Evolutionary conservation across 257 asterid genomes (phyloP).

Genomic region (Rhazya stricta): DNA sequence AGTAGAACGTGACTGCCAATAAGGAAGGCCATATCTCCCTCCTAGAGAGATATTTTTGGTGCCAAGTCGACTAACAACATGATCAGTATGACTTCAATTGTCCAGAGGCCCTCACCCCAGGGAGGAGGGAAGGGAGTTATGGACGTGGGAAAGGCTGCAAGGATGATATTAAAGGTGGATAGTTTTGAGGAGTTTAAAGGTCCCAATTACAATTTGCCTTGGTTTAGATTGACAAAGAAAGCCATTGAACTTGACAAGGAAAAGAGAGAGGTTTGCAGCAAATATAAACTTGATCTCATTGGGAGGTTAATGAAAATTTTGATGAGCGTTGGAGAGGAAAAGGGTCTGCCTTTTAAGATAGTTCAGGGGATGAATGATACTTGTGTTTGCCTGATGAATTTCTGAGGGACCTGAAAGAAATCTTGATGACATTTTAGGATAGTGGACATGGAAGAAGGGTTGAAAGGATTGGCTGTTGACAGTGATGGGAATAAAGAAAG

Average conservation of each 20-base stretch:
- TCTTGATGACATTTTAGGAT: constrained; percentile 39
- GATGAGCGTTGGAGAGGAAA: constrained; percentile 54
- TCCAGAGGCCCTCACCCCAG: neutral
- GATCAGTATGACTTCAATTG: neutral
- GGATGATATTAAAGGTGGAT: neutral
- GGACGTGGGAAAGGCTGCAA: neutral
- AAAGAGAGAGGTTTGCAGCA: constrained; percentile 50
- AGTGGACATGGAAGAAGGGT: constrained; percentile 66
- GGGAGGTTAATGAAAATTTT: constrained; percentile 60
- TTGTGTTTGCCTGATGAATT: constrained; percentile 77
- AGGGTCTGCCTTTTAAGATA: constrained; percentile 61
- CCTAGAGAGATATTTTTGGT: constrained; percentile 1
- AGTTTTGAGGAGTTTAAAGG: constrained; percentile 83
- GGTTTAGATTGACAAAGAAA: constrained; percentile 70
- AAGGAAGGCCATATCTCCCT: neutral
- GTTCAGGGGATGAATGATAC: constrained; percentile 69
- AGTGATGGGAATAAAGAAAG: constrained; percentile 26
- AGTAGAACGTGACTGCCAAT: neutral
- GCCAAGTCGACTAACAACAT: neutral
- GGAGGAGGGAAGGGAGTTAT: neutral
- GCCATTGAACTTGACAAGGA: constrained; percentile 67
- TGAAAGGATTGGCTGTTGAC: constrained; percentile 55
- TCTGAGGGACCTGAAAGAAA: constrained; percentile 44
- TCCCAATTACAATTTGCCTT: constrained; percentile 61
- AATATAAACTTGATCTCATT: constrained; percentile 48